These are phyloP conservation scores for Aspergillus incahuasiensis DNA, from an alignment of 495 filamentous ascomycete species.

Conservation along the genomic window DNA sequence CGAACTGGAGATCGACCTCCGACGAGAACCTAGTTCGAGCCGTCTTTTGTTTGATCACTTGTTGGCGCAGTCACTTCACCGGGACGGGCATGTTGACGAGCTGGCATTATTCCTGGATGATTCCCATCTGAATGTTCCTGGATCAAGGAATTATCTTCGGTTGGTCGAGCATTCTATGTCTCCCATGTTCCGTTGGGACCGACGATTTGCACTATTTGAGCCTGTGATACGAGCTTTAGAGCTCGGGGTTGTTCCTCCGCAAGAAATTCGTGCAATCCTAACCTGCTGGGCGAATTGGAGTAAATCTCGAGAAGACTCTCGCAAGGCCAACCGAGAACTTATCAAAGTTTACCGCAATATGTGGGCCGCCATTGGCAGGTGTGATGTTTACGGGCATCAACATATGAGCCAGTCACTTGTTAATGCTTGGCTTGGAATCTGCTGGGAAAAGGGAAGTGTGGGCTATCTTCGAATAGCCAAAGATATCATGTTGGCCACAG, in stretches of 20 bases:
- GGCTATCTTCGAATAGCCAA: conserved; percentile 25
- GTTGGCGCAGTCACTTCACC: conserved; percentile 15
- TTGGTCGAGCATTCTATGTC: conserved; percentile 22
- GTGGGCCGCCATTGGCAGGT: conserved; percentile 40
- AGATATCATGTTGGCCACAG: conserved; percentile 29
- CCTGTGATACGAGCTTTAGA: conserved; percentile 33
- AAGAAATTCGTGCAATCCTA: conserved; percentile 35
- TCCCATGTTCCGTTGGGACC: conserved; percentile 11
- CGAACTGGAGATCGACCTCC: conserved; percentile 32
- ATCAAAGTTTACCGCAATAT: conserved; percentile 25
- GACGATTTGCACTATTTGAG: conserved; percentile 20
- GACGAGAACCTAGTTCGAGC: conserved; percentile 37
- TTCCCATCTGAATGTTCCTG: conserved; percentile 33
- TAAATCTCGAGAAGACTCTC: neutral
- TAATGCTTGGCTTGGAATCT: conserved; percentile 31
- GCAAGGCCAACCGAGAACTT: conserved; percentile 6
- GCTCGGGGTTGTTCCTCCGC: conserved; percentile 32
- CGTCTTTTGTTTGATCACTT: conserved; percentile 38
- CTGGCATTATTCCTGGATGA: conserved; percentile 43
- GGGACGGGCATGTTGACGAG: conserved; percentile 16
- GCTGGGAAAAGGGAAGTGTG: conserved; percentile 14
- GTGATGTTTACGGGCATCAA: conserved; percentile 32
- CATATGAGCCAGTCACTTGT: conserved; percentile 28
- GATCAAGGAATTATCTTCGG: conserved; percentile 36
- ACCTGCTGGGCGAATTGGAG: conserved; percentile 16